A percentile compares a stretch with the other conserved stretches of the same genome.
Evolutionary conservation across 1,284 basidiomycete genomes (phyloP).

Genomic region (Coniophora puteana): DNA sequence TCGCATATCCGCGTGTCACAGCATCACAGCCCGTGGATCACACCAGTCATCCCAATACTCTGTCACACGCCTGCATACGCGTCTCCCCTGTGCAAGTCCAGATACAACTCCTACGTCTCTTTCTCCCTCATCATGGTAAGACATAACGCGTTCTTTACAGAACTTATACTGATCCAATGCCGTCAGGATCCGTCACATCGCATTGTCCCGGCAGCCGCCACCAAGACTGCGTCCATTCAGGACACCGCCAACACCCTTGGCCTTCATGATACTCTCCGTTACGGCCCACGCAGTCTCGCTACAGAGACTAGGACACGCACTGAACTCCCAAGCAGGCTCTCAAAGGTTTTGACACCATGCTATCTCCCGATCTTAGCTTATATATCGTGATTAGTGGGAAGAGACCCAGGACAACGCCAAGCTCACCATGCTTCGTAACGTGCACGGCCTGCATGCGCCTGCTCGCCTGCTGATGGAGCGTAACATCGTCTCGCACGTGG

Average conservation of each 20-base stretch:
- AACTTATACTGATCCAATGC: not conserved
- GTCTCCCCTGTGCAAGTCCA: slow-evolving; percentile 27
- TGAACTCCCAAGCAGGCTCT: slow-evolving; percentile 58
- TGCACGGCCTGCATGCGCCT: slow-evolving; percentile 86
- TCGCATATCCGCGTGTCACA: slow-evolving; percentile 24
- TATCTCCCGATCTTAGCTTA: slow-evolving; percentile 3
- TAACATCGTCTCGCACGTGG: slow-evolving; percentile 76
- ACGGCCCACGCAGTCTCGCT: slow-evolving; percentile 74
- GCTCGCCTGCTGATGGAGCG: slow-evolving; percentile 92
- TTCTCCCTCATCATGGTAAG: slow-evolving; percentile 46
- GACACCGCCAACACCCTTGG: slow-evolving; percentile 71
- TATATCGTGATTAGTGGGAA: slow-evolving; percentile 72
- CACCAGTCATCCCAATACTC: no score
- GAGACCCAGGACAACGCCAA: slow-evolving; percentile 88
- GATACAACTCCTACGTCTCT: no score
- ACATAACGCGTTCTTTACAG: not conserved
- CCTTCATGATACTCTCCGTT: slow-evolving; percentile 74
- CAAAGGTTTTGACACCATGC: slow-evolving; percentile 44
- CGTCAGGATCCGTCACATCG: slow-evolving; percentile 62
- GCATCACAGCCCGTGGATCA: not conserved
- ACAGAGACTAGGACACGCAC: slow-evolving; percentile 60
- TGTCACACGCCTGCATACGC: slow-evolving; percentile 17
- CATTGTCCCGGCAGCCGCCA: slow-evolving; percentile 54
- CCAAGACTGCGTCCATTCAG: slow-evolving; percentile 63
- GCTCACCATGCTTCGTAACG: slow-evolving; percentile 81